Evolutionary conservation across 371 early-diverging fungal species (phyloP).

Genomic region (Chytridium lagenaria): DNA sequence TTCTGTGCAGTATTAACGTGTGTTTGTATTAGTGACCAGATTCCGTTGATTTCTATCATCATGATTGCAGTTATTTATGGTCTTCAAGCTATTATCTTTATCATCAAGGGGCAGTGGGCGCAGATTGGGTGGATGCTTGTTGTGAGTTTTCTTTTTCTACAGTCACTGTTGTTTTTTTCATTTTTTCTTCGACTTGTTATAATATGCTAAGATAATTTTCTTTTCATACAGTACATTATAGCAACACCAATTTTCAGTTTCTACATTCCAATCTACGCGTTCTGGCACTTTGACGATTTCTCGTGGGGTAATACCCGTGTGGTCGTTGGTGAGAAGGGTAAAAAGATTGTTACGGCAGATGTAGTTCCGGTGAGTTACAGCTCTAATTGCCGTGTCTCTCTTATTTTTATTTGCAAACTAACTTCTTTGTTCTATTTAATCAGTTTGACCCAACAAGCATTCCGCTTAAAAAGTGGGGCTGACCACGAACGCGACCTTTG

Average conservation of each 20-base stretch:
- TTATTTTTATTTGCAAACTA: slow-evolving; percentile 12
- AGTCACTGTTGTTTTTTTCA: not conserved
- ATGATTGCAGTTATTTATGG: slow-evolving; percentile 57
- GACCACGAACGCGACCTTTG: slow-evolving; percentile 70
- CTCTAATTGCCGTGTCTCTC: too few species aligned
- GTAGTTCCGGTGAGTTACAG: slow-evolving; percentile 58
- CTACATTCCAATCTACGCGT: slow-evolving; percentile 71
- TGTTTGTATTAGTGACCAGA: slow-evolving; percentile 13
- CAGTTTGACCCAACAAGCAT: slow-evolving; percentile 87
- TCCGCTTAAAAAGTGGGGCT: slow-evolving; percentile 86
- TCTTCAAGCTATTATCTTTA: slow-evolving; percentile 59
- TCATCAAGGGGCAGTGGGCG: slow-evolving; percentile 56
- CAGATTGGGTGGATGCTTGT: slow-evolving; percentile 66
- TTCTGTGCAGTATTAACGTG: too few species aligned
- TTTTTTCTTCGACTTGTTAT: too few species aligned
- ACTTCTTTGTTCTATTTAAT: slow-evolving; percentile 22
- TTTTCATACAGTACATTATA: slow-evolving; percentile 42
- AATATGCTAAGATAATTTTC: not conserved
- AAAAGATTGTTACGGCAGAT: slow-evolving; percentile 68
- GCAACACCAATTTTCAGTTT: slow-evolving; percentile 97
- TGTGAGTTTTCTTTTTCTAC: slow-evolving; percentile 23
- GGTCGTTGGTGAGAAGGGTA: slow-evolving; percentile 81
- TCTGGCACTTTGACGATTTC: slow-evolving; percentile 97
- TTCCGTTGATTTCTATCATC: slow-evolving; percentile 51
- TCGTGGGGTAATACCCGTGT: slow-evolving; percentile 96